Conservation (phyloP, 2,329 filamentous ascomycete species). For the Fusarium nelsonii region DNA sequence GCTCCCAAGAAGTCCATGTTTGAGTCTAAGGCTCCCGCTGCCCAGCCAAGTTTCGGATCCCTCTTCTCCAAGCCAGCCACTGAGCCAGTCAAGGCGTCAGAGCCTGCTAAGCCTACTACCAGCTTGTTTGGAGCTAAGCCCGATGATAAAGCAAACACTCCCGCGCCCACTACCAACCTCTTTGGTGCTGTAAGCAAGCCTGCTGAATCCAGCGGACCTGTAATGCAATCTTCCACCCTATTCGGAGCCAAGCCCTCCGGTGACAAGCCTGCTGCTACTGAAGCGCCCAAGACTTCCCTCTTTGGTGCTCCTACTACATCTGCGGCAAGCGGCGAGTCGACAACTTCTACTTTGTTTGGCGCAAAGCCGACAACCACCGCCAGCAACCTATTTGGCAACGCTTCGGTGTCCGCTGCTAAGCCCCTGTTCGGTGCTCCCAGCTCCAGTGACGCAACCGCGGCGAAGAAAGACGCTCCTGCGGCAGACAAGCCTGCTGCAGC, state of each 20-base stretch:
- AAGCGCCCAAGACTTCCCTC: constrained; percentile 45
- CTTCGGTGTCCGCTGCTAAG: constrained; percentile 42
- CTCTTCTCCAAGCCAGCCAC: constrained; percentile 53
- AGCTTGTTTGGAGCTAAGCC: constrained; percentile 57
- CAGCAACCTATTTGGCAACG: constrained; percentile 51
- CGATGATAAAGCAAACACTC: constrained; percentile 47
- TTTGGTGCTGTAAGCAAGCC: constrained; percentile 56
- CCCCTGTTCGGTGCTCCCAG: constrained; percentile 49
- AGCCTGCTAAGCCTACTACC: constrained; percentile 45
- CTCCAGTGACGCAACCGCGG: constrained; percentile 28
- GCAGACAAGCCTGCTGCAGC: constrained; percentile 43
- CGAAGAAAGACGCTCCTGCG: constrained; percentile 43
- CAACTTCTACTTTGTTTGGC: constrained; percentile 44
- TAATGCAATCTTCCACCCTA: constrained; percentile 50
- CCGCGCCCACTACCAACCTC: constrained; percentile 48
- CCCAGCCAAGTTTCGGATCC: constrained; percentile 49
- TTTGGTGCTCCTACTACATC: constrained; percentile 49
- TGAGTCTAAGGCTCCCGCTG: constrained; percentile 49
- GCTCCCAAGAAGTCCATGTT: constrained; percentile 52
- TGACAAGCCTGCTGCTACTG: constrained; percentile 43
- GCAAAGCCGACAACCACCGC: constrained; percentile 44
- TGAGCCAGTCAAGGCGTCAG: constrained; percentile 47
- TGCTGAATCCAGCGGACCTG: constrained; percentile 47
- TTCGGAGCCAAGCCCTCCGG: constrained; percentile 53
- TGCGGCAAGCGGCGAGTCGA: constrained; percentile 28